Conservation (phyloP, 2,329 filamentous ascomycete genomes). For the Colletotrichum gigasporum region DNA sequence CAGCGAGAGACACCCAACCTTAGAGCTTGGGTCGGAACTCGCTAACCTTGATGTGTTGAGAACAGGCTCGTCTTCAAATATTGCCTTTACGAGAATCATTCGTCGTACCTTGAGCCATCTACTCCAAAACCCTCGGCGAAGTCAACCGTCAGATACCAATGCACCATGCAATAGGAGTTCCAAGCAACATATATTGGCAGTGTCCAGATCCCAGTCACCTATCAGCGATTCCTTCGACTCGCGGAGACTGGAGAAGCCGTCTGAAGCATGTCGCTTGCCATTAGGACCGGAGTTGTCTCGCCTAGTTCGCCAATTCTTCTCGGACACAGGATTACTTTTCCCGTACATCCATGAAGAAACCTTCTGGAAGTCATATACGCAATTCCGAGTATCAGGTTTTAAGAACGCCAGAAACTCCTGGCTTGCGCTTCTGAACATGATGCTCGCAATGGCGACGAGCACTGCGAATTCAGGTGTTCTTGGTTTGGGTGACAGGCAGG, state of each 20-base stretch:
- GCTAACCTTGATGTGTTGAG: background rate
- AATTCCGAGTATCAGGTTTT: conserved; percentile 34
- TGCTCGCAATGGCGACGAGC: conserved; percentile 57
- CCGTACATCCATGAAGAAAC: conserved; percentile 39
- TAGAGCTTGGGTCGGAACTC: background rate
- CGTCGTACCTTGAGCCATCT: conserved; percentile 29
- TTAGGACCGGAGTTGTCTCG: conserved; percentile 29
- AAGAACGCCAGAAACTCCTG: conserved; percentile 54
- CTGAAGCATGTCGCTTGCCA: conserved; percentile 29
- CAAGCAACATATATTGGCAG: conserved; percentile 3
- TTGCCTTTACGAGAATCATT: conserved; percentile 35
- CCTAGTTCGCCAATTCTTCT: conserved; percentile 38
- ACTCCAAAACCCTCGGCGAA: background rate
- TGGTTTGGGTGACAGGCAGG: conserved; percentile 44
- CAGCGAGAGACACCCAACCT: too few relatives aligned
- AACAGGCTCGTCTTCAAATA: conserved; percentile 37
- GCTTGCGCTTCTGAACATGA: conserved; percentile 60
- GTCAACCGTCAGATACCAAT: background rate
- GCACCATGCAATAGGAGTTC: background rate
- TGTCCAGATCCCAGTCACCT: conserved; percentile 19
- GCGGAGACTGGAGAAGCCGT: conserved; percentile 7
- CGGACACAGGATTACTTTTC: conserved; percentile 40
- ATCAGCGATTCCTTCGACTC: conserved; percentile 11
- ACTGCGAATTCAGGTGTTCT: conserved; percentile 40
- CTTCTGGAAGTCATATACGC: conserved; percentile 36